These are phyloP conservation scores for Posidonia oceanica DNA, from an alignment of 116 monocot genomes.

Conservation along the genomic window DNA sequence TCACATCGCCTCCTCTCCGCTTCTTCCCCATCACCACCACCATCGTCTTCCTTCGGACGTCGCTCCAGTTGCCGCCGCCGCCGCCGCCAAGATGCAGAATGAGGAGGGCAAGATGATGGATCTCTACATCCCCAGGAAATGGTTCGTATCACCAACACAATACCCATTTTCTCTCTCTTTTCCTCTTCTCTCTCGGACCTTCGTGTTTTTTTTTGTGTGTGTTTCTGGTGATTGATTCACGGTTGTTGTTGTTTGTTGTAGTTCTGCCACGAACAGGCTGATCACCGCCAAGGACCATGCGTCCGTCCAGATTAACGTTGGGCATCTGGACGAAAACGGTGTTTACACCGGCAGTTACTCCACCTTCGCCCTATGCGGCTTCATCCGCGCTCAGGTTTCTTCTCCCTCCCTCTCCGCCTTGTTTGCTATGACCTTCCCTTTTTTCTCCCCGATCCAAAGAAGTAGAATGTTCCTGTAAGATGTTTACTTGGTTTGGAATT, in stretches of 20 bases:
- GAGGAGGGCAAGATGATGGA: slow-evolving; percentile 50
- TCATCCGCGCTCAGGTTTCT: slow-evolving; percentile 44
- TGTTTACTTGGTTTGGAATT: no score
- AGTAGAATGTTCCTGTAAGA: neutral
- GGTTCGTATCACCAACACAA: slow-evolving; percentile 6
- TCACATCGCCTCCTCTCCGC: neutral
- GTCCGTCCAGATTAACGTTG: slow-evolving; percentile 48
- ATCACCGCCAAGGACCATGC: slow-evolving; percentile 65
- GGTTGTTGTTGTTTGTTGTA: slow-evolving; percentile 6
- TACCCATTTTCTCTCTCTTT: neutral
- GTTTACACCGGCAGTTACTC: slow-evolving; percentile 36
- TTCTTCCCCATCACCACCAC: neutral
- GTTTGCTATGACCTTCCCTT: neutral
- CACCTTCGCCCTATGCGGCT: slow-evolving; percentile 46
- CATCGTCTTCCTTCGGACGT: neutral
- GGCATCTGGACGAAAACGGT: slow-evolving; percentile 50
- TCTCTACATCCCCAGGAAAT: slow-evolving; percentile 61
- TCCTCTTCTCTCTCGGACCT: no score
- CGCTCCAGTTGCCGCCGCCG: neutral
- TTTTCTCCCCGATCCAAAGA: no score
- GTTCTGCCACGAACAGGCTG: slow-evolving; percentile 56
- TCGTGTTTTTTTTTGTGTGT: no score
- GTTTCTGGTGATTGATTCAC: no score
- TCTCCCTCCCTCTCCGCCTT: neutral
- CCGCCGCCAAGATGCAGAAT: slow-evolving; percentile 42